phyloP scores from a whole-genome alignment of 768 basidiomycete genomes.

The Tylopilus sp. region DNA sequence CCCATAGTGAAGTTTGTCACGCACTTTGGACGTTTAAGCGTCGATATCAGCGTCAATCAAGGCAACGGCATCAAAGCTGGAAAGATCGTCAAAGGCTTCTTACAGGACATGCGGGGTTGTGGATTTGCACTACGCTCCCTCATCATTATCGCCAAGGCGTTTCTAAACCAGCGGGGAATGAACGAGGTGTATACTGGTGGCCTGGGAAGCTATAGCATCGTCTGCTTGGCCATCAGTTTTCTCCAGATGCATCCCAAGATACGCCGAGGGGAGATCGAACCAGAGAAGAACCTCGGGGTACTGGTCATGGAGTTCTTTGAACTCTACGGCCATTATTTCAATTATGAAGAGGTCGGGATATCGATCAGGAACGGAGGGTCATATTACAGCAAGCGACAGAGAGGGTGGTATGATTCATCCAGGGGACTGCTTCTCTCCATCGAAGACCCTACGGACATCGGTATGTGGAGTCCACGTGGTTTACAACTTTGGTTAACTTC shows the following conservation, averaged over 20 bases:
- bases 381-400: slow-evolving; percentile 77
- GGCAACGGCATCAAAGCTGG: slow-evolving; percentile 78
- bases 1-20: slow-evolving; percentile 97
- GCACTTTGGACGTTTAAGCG: slow-evolving; percentile 72
- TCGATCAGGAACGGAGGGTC: slow-evolving; percentile 83
- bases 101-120: slow-evolving; percentile 53
- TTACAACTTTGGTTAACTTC: not conserved
- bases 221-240: slow-evolving; percentile 90
- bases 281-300: slow-evolving; percentile 87
- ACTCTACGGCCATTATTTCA: slow-evolving; percentile 89
- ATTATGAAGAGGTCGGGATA: slow-evolving; percentile 87
- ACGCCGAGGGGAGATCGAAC: slow-evolving; percentile 81
- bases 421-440: slow-evolving; percentile 67
- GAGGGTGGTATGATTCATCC: slow-evolving; percentile 75
- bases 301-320: slow-evolving; percentile 97
- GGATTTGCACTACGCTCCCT: slow-evolving; percentile 76
- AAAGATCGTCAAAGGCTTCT: slow-evolving; percentile 74
- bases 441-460: slow-evolving; percentile 88
- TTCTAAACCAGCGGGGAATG: slow-evolving; percentile 85
- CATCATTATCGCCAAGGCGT: slow-evolving; percentile 86
- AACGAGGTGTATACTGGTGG: slow-evolving; percentile 97
- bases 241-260: slow-evolving; percentile 98
- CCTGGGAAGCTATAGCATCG: slow-evolving; percentile 90
- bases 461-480: slow-evolving; percentile 46
- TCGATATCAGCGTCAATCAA: slow-evolving; percentile 95